These are phyloP conservation scores for Fomitiporia mediterranea DNA, from an alignment of 1,284 basidiomycete genomes.

Conservation along the genomic window DNA sequence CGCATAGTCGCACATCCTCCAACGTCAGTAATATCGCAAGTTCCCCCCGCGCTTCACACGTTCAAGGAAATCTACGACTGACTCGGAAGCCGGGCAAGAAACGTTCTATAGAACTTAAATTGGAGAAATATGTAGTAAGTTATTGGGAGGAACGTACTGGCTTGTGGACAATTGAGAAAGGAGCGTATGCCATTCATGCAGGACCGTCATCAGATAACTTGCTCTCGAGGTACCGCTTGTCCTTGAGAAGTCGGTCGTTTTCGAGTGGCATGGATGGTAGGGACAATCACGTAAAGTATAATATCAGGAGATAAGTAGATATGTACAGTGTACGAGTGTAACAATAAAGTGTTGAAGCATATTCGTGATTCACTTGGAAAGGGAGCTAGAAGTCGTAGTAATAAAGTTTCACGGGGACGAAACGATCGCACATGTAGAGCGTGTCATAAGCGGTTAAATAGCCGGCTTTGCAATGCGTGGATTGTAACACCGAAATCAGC, in stretches of 20 bases:
- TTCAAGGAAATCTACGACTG: slow-evolving; percentile 54
- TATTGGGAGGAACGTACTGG: slow-evolving; percentile 50
- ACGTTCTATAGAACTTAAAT: slow-evolving; percentile 36
- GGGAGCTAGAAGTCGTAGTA: no score
- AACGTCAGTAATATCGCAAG: slow-evolving; percentile 52
- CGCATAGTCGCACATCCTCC: slow-evolving; percentile 46
- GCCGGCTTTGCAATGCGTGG: no score
- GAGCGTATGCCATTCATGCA: slow-evolving; percentile 41
- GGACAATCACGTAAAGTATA: no score
- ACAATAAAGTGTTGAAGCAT: no score
- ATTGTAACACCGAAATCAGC: no score
- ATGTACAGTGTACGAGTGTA: no score
- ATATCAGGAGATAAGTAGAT: no score
- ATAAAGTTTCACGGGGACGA: no score
- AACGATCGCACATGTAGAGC: no score
- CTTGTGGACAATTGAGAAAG: slow-evolving; percentile 48
- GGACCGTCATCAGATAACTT: slow-evolving; percentile 43
- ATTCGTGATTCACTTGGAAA: no score
- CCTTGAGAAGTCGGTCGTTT: slow-evolving; percentile 32
- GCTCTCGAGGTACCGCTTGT: slow-evolving; percentile 34
- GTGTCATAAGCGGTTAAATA: no score
- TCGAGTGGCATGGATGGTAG: slow-evolving; percentile 47
- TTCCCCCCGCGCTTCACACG: slow-evolving; percentile 51
- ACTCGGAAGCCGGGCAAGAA: slow-evolving; percentile 48
- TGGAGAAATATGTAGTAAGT: slow-evolving; percentile 60